These are phyloP conservation scores for Xylariaceae sp. DNA, from an alignment of 2,329 filamentous ascomycete species.

Conservation along the genomic window DNA sequence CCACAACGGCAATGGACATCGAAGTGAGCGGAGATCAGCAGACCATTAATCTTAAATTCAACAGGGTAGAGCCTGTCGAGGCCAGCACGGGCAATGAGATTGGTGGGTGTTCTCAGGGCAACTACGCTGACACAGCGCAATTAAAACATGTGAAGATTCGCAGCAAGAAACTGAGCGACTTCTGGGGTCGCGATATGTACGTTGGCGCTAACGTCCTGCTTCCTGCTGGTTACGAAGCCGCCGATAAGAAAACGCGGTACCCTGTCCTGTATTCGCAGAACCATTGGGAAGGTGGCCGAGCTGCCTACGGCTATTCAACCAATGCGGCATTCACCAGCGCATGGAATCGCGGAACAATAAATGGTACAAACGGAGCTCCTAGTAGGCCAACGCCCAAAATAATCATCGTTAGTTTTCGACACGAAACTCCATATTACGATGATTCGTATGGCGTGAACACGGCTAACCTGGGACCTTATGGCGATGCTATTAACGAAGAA, in stretches of 20 bases:
- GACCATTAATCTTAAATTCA: conserved; percentile 28
- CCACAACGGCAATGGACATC: conserved; percentile 25
- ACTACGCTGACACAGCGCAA: conserved; percentile 28
- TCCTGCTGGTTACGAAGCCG: conserved; percentile 28
- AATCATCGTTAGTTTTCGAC: conserved; percentile 32
- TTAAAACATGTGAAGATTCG: conserved; percentile 34
- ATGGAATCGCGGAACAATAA: conserved; percentile 29
- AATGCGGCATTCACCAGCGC: conserved; percentile 19
- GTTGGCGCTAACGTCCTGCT: conserved; percentile 32
- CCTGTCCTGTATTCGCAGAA: conserved; percentile 32
- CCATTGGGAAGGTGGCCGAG: conserved; percentile 28
- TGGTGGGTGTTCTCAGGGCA: conserved; percentile 31
- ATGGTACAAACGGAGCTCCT: conserved; percentile 13
- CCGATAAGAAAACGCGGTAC: conserved; percentile 28
- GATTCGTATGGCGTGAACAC: conserved; percentile 35
- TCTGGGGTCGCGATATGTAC: conserved; percentile 36
- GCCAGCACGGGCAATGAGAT: conserved; percentile 26
- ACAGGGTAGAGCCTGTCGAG: conserved; percentile 21
- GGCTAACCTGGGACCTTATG: conserved; percentile 32
- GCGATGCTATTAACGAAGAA: conserved; percentile 34
- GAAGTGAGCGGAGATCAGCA: conserved; percentile 22
- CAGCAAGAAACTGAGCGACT: conserved; percentile 27
- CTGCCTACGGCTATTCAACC: conserved; percentile 21
- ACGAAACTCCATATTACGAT: conserved; percentile 33
- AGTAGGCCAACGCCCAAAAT: conserved; percentile 28